Evolutionary conservation across 2,329 filamentous ascomycete genomes (phyloP), one percentile per base, ranked within the genome.

Genomic region (Hymenoscyphus linearis): DNA sequence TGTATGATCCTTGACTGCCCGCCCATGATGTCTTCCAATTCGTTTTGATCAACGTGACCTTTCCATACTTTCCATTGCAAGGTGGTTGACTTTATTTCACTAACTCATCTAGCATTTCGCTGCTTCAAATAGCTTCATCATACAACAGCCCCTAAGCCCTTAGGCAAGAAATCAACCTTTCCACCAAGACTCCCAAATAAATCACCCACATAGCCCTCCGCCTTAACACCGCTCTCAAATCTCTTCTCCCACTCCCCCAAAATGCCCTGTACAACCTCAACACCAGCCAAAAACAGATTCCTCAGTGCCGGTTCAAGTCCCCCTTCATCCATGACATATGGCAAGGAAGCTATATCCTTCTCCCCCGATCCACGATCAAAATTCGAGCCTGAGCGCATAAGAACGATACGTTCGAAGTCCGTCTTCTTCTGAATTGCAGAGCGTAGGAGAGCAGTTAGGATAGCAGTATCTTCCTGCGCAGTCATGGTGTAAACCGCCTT

Each of bases 381-480:
- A 75, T 91, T 84, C 10, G 85, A 87, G 1, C 81, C 85, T 69
- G 85, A 85, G 31, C 88, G 81, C 80, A 90, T 84, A 62, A 90
- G 74, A 59, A 91, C 86, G 64, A 88, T 80, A 2, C 88, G 81
- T 4, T 77, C 73, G 72, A 88, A 91, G 71, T 91, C 88, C 3
- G 86, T 81, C 4, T 84, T 69, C 2, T 82, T 80, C 64, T 78
- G 77, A 25, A 82, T 74, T 0, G 85, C 82, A 1, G 80, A 81
- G 13, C 88, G 81, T 22, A 89, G 73, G 31, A 91, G 75, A 4
- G 82, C 86, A 67, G 88, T 86, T 0, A 90, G 80, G 0, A 82
- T 82, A 0, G 87, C 88, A 67, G 86, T 89, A 70, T 91, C 88
- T 73, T 91, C 88, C 72, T 90, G 87, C 0, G 87, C 87, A 1